phyloP scores from a whole-genome alignment of 805 yeast genomes.

The Schwanniomyces vanrijiae region DNA sequence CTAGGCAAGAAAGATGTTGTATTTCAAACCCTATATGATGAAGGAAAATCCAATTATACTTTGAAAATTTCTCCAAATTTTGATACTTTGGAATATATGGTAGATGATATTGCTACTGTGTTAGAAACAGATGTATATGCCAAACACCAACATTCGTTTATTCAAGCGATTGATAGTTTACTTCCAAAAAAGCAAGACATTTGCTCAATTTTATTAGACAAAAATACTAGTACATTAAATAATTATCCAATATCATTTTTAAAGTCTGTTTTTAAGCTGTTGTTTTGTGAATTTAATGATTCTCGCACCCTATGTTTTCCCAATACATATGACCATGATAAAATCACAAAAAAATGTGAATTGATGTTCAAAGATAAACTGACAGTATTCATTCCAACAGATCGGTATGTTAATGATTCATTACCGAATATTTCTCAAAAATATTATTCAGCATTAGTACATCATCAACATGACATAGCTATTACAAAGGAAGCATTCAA shows the following conservation, averaged over 20 bases:
- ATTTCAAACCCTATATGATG: conserved; percentile 28
- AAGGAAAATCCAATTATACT: conserved; percentile 18
- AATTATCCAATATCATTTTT: conserved; percentile 26
- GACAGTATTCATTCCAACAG: conserved; percentile 37
- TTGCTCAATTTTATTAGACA: conserved; percentile 39
- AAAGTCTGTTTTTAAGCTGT: conserved; percentile 27
- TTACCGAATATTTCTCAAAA: conserved; percentile 23
- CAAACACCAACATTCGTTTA: conserved; percentile 59
- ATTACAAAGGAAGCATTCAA: conserved; percentile 30
- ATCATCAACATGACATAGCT: conserved; percentile 14
- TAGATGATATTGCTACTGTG: conserved; percentile 48
- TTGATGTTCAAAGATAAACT: conserved; percentile 22
- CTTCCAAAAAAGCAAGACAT: conserved; percentile 35
- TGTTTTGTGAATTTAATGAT: conserved; percentile 6
- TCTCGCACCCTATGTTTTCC: not conserved
- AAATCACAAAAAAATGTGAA: conserved; percentile 21
- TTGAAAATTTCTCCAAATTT: conserved; percentile 24
- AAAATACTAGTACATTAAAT: conserved; percentile 14
- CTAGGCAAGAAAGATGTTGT: conserved; percentile 23
- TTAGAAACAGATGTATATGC: conserved; percentile 61
- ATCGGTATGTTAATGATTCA: conserved; percentile 22
- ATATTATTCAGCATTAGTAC: conserved; percentile 29
- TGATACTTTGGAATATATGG: conserved; percentile 28
- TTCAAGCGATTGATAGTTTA: conserved; percentile 60
- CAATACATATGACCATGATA: not conserved